Evolutionary conservation across 2,329 filamentous ascomycete genomes (phyloP).

Genomic region (Chaetomiaceae sp.): DNA sequence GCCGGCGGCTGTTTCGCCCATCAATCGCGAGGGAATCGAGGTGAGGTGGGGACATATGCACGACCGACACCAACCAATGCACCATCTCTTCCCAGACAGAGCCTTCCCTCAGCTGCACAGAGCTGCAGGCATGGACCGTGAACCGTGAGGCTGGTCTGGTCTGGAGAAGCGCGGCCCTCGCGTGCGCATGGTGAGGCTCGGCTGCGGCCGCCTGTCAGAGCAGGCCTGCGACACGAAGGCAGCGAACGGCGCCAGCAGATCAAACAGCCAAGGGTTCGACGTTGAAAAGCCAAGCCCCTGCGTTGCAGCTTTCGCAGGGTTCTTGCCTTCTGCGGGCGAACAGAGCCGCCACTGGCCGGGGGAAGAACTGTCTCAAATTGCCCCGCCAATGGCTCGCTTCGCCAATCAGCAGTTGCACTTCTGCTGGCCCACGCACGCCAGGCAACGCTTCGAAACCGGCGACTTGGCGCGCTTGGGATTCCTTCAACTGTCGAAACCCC

Average conservation of each 20-base stretch:
- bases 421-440: too few relatives aligned
- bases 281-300: slow-evolving; percentile 9
- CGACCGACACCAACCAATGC: too few relatives aligned
- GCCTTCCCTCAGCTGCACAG: too few relatives aligned
- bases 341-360: not conserved
- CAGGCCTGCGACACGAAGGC: slow-evolving; percentile 13
- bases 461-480: not conserved
- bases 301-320: not conserved
- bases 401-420: slow-evolving; percentile 11
- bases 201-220: not conserved
- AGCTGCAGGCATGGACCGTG: too few relatives aligned
- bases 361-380: slow-evolving; percentile 10
- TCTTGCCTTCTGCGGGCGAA: not conserved
- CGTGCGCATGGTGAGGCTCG: not conserved
- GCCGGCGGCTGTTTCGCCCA: slow-evolving; percentile 2
- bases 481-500: not conserved
- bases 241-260: slow-evolving; percentile 18
- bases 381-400: not conserved
- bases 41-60: too few relatives aligned
- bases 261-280: slow-evolving; percentile 16
- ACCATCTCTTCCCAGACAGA: too few relatives aligned
- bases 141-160: not conserved
- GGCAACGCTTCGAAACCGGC: slow-evolving; percentile 17
- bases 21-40: too few relatives aligned
- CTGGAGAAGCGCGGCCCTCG: not conserved